Evolutionary conservation across 345 rosid genomes (phyloP).

Genomic region (Cardamine occulta): DNA sequence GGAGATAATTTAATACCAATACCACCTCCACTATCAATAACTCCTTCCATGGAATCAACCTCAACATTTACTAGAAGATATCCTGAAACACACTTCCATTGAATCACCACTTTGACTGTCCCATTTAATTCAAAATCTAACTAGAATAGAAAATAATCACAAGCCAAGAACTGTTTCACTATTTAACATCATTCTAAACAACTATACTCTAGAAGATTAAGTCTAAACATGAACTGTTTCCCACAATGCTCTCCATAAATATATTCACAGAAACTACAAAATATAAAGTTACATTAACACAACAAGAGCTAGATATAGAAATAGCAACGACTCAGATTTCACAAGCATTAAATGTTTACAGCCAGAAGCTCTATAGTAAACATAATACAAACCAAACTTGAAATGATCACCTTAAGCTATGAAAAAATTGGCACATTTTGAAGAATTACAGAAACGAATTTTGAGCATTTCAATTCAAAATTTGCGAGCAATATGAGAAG

Average conservation of each 20-base stretch:
- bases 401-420: slow-evolving; percentile 32
- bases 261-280: background rate
- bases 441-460: slow-evolving; percentile 23
- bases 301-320: slow-evolving; percentile 18
- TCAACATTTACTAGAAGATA: slow-evolving; percentile 78
- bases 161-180: slow-evolving; percentile 4
- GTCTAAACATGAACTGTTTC: background rate
- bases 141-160: slow-evolving; percentile 24
- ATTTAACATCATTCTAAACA: slow-evolving; percentile 12
- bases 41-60: slow-evolving; percentile 99
- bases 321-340: background rate
- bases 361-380: background rate
- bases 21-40: slow-evolving; percentile 88
- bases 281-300: background rate
- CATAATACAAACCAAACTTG: slow-evolving; percentile 1
- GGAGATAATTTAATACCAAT: slow-evolving; percentile 83
- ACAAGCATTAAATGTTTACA: slow-evolving; percentile 8
- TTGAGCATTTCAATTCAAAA: slow-evolving; percentile 41
- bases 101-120: slow-evolving; percentile 56
- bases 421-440: slow-evolving; percentile 13
- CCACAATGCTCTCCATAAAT: background rate
- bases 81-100: slow-evolving; percentile 69
- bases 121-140: slow-evolving; percentile 42
- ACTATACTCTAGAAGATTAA: background rate
- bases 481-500: slow-evolving; percentile 13